A percentile compares a stretch with the other conserved stretches of the same genome.
Evolutionary conservation across 2,329 filamentous ascomycete species (phyloP).

Genomic region (Fusarium xyrophilum): DNA sequence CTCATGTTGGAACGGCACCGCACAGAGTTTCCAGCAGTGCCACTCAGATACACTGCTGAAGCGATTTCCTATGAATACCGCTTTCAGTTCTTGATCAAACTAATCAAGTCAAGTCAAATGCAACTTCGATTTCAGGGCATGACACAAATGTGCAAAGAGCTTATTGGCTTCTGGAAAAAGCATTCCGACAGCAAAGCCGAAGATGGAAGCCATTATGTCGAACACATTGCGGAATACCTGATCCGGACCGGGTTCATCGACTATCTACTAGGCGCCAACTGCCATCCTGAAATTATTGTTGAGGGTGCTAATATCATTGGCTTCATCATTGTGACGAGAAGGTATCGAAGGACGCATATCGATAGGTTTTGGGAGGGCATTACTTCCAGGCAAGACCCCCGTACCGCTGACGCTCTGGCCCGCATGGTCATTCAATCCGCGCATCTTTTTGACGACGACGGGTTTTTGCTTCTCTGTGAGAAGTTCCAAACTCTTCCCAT

Average conservation of each 20-base stretch:
- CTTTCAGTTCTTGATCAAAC: slow-evolving; percentile 70
- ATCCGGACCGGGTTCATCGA: slow-evolving; percentile 75
- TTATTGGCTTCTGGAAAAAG: slow-evolving; percentile 71
- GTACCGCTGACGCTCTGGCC: slow-evolving; percentile 81
- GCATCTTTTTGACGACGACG: slow-evolving; percentile 55
- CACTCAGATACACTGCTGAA: slow-evolving; percentile 51
- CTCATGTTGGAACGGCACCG: slow-evolving; percentile 40
- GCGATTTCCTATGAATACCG: slow-evolving; percentile 71
- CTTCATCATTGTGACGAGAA: slow-evolving; percentile 81
- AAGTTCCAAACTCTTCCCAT: slow-evolving; percentile 73
- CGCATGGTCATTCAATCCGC: slow-evolving; percentile 64
- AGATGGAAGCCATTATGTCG: slow-evolving; percentile 59
- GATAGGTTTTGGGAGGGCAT: slow-evolving; percentile 87
- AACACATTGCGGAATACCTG: slow-evolving; percentile 73
- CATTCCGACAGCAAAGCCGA: slow-evolving; percentile 55
- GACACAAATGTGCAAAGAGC: slow-evolving; percentile 72
- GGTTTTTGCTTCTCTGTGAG: slow-evolving; percentile 70
- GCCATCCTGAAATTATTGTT: slow-evolving; percentile 86
- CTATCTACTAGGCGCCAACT: slow-evolving; percentile 89
- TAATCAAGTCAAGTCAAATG: slow-evolving; percentile 87
- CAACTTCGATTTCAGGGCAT: slow-evolving; percentile 84
- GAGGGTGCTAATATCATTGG: slow-evolving; percentile 84
- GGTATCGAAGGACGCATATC: slow-evolving; percentile 74
- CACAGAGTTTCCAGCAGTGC: slow-evolving; percentile 47
- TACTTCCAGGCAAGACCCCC: slow-evolving; percentile 79